A percentile compares a stretch with the other conserved stretches of the same genome.
These are phyloP conservation scores for Tritrichomonas musculus DNA, from an alignment of 208 protist genomes.

Conservation along the genomic window DNA sequence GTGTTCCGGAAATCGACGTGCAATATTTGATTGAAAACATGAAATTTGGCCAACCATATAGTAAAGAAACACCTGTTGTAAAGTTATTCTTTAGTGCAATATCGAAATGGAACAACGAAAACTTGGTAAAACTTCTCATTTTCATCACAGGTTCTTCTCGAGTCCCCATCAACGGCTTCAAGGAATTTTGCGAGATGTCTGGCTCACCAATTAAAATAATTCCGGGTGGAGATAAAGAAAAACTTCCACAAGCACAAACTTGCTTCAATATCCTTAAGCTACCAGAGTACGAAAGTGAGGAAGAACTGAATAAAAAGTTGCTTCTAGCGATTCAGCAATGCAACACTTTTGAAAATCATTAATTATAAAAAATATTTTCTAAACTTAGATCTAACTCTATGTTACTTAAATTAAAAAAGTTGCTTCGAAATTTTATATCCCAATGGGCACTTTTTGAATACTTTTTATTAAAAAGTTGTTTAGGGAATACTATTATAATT, in stretches of 20 bases:
- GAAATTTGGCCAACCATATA: conserved; percentile 70
- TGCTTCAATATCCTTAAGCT: conserved; percentile 88
- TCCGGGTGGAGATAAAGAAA: conserved; percentile 47
- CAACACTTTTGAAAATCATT: conserved; percentile 50
- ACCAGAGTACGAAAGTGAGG: conserved; percentile 76
- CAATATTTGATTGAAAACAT: conserved; percentile 80
- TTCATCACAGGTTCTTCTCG: conserved; percentile 93
- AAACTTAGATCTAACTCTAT: too few relatives aligned
- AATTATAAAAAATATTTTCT: too few relatives aligned
- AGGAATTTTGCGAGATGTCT: conserved; percentile 57
- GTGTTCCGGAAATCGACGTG: conserved; percentile 87
- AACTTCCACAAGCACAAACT: conserved; percentile 86
- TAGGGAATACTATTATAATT: too few relatives aligned
- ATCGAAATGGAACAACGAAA: conserved; percentile 62
- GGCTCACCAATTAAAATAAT: conserved; percentile 44
- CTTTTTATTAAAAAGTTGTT: too few relatives aligned
- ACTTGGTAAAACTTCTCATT: conserved; percentile 82
- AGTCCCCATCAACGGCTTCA: conserved; percentile 89
- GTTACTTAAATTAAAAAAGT: too few relatives aligned
- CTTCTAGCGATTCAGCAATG: conserved; percentile 50
- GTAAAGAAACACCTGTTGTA: conserved; percentile 60
- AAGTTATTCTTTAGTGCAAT: conserved; percentile 93
- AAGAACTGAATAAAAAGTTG: conserved; percentile 51
- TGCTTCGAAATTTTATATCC: too few relatives aligned
- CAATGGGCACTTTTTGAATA: too few relatives aligned